These are phyloP conservation scores for Plasmopara viticola DNA, from an alignment of 352 stramenopile genomes.

Conservation along the genomic window DNA sequence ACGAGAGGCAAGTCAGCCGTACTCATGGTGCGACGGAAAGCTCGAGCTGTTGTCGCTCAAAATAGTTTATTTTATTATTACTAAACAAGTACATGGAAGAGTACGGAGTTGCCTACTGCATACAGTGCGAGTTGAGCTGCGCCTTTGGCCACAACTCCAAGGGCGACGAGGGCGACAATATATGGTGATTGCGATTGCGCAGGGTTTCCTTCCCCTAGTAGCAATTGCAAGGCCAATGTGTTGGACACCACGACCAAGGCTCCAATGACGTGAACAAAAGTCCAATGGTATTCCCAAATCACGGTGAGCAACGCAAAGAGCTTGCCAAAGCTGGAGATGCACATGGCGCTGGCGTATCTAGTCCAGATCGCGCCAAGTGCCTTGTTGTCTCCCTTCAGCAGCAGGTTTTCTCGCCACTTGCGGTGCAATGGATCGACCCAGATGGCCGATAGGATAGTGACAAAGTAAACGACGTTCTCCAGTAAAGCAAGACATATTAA, in stretches of 20 bases:
- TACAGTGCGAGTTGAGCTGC: constrained; percentile 53
- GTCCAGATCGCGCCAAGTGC: constrained; percentile 11
- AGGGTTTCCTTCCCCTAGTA: constrained; percentile 46
- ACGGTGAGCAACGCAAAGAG: constrained; percentile 78
- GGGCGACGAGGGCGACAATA: constrained; percentile 35
- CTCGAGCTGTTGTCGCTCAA: too few species aligned
- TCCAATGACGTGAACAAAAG: constrained; percentile 76
- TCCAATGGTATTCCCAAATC: constrained; percentile 86
- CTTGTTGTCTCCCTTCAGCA: constrained; percentile 3
- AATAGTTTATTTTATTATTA: too few species aligned
- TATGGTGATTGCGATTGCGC: constrained; percentile 24
- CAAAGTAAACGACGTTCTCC: constrained; percentile 65
- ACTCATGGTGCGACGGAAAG: too few species aligned
- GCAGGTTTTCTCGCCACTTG: constrained; percentile 39
- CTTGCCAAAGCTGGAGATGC: constrained; percentile 80
- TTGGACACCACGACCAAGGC: constrained; percentile 70
- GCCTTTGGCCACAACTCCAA: constrained; percentile 36
- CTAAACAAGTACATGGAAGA: constrained; percentile 73
- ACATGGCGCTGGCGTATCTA: constrained; percentile 55
- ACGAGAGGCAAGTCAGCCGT: constrained; percentile 48
- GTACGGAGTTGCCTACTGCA: constrained; percentile 55
- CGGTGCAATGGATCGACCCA: constrained; percentile 46
- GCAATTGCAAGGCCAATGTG: constrained; percentile 59
- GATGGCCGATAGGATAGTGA: constrained; percentile 39
- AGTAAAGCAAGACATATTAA: constrained; percentile 63